Percentiles rank a stretch among this genome's conserved stretches.
Conservation (phyloP, 1,139 yeast genomes). For the Saccharomyces uvarum region DNA sequence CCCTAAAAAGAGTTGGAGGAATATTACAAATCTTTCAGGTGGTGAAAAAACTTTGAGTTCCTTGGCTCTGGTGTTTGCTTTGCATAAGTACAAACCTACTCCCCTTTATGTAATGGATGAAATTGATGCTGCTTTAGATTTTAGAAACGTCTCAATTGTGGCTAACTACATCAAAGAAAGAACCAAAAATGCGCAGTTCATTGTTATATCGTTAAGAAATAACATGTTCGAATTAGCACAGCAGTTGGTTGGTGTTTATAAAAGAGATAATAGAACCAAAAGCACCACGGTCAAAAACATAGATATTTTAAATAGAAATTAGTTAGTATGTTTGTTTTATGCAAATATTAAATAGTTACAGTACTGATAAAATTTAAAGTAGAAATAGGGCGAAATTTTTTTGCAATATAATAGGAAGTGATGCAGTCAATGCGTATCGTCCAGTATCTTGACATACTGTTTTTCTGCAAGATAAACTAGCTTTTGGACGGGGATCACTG, state of each 20-base stretch:
- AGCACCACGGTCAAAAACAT: constrained; percentile 71
- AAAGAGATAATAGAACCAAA: constrained; percentile 82
- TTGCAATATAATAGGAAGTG: background rate
- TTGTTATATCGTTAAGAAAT: constrained; percentile 89
- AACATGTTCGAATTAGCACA: constrained; percentile 97
- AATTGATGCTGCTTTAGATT: constrained; percentile 97
- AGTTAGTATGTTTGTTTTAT: background rate
- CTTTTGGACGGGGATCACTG: constrained; percentile 66
- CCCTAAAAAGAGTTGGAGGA: constrained; percentile 96
- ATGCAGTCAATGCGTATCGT: constrained; percentile 22
- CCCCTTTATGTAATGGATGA: constrained; percentile 99
- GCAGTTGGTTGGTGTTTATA: constrained; percentile 90
- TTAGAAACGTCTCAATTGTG: constrained; percentile 91
- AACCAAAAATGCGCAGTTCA: constrained; percentile 92
- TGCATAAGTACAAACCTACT: constrained; percentile 93
- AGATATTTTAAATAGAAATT: constrained; percentile 33
- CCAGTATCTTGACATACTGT: constrained; percentile 35
- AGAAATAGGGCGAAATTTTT: background rate
- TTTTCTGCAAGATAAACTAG: constrained; percentile 54
- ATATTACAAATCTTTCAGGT: constrained; percentile 89
- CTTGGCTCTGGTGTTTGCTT: constrained; percentile 89
- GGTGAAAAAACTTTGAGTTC: constrained; percentile 97
- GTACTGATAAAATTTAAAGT: background rate
- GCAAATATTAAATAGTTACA: background rate
- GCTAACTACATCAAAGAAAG: constrained; percentile 95